These are phyloP conservation scores for Sanghuangporus weigelae DNA, from an alignment of 1,284 basidiomycete genomes.

Conservation along the genomic window DNA sequence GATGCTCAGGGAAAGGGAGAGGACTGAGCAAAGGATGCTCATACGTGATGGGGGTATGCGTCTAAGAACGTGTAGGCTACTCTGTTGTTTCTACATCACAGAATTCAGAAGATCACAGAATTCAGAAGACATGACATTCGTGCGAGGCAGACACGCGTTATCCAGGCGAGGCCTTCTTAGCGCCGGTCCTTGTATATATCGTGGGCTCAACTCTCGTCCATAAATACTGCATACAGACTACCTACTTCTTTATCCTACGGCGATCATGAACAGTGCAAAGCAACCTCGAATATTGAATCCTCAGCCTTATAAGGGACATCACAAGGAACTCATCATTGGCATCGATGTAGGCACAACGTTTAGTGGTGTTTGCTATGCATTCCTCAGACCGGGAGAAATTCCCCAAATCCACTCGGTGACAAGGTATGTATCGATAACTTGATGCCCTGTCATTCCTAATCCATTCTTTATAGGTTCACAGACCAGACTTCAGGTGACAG, in stretches of 20 bases:
- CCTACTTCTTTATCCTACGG: background rate
- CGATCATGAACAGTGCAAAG: background rate
- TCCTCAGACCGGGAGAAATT: background rate
- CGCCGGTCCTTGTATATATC: no score
- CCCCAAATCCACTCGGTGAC: background rate
- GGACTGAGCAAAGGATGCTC: no score
- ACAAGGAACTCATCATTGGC: background rate
- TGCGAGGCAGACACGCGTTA: no score
- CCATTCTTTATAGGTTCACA: background rate
- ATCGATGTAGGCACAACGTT: constrained; percentile 13
- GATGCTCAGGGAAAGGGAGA: no score
- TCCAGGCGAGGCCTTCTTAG: no score
- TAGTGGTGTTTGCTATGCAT: constrained; percentile 5
- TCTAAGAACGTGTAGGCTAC: no score
- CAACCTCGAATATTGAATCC: background rate
- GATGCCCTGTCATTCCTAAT: background rate
- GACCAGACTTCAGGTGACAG: constrained; percentile 58
- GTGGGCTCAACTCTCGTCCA: no score
- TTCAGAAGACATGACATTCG: no score
- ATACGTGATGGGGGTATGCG: no score
- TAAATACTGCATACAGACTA: no score
- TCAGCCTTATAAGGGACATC: background rate
- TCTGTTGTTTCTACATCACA: background rate
- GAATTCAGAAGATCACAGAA: background rate
- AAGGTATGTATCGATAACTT: background rate